Conservation (phyloP, 2,329 filamentous ascomycete genomes). For the Biscogniauxia mediterranea region DNA sequence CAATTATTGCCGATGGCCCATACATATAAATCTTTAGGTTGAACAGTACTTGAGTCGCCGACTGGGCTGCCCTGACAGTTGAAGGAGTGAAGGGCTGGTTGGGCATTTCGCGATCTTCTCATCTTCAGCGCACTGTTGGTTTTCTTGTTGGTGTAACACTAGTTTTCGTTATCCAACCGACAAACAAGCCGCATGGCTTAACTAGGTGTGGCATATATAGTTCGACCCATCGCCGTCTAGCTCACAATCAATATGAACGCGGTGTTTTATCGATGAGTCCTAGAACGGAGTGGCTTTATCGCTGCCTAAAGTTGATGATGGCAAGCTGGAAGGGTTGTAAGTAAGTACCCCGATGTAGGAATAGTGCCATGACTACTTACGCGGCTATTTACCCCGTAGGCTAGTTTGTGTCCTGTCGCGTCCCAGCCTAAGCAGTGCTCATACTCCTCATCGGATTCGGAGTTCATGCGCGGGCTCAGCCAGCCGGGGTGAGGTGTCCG, state of each 20-base stretch:
- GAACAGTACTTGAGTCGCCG: background rate
- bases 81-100: background rate
- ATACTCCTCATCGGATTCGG: conserved; percentile 57
- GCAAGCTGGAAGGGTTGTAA: conserved; percentile 40
- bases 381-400: conserved; percentile 61
- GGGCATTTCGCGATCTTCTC: background rate
- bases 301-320: conserved; percentile 50
- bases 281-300: background rate
- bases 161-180: background rate
- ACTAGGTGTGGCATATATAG: background rate
- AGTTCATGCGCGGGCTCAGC: conserved; percentile 54
- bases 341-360: conserved; percentile 1
- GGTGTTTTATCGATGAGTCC: conserved; percentile 1
- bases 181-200: background rate
- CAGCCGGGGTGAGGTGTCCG: conserved; percentile 54
- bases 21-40: background rate
- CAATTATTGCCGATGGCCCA: background rate
- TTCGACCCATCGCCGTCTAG: background rate
- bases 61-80: background rate
- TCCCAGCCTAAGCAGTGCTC: conserved; percentile 64
- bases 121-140: background rate
- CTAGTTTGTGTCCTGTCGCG: conserved; percentile 58
- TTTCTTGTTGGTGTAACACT: background rate
- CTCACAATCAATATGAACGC: background rate
- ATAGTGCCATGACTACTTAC: conserved; percentile 42